phyloP scores from a whole-genome alignment of 2,329 filamentous ascomycete genomes.

The Aulographum hederae region DNA sequence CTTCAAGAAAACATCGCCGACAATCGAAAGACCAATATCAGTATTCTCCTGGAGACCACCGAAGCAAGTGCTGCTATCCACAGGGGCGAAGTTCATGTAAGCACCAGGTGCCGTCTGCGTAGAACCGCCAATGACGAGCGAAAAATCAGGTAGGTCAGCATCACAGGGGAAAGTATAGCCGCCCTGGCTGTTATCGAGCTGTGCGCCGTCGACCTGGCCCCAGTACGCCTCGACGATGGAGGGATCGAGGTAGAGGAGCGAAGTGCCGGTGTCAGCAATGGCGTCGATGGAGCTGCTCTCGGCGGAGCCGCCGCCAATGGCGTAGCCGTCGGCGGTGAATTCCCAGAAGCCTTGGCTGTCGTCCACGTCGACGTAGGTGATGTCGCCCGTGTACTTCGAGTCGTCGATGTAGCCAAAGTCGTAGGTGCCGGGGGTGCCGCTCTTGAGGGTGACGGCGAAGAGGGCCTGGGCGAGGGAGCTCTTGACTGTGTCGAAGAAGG shows the following conservation, averaged over 20 bases:
- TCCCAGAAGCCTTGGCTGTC: conserved; percentile 44
- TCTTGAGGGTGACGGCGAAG: conserved; percentile 39
- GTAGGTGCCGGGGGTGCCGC: conserved; percentile 29
- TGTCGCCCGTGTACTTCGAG: conserved; percentile 36
- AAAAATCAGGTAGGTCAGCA: conserved; percentile 33
- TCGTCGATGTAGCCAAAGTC: conserved; percentile 39
- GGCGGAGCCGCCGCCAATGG: conserved; percentile 26
- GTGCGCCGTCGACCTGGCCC: conserved; percentile 32
- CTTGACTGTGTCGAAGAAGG: conserved; percentile 43
- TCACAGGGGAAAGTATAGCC: conserved; percentile 38
- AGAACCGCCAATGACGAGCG: conserved; percentile 27
- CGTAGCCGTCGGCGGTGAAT: conserved; percentile 38
- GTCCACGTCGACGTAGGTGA: conserved; percentile 39
- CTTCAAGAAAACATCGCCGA: conserved; percentile 69
- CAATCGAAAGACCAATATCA: conserved; percentile 45
- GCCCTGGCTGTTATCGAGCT: conserved; percentile 27
- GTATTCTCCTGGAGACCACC: conserved; percentile 53
- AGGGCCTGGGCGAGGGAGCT: conserved; percentile 29
- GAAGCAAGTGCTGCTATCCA: conserved; percentile 33
- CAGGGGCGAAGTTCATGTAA: conserved; percentile 7
- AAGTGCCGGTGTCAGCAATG: conserved; percentile 56
- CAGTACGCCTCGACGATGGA: conserved; percentile 41
- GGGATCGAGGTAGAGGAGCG: conserved; percentile 41
- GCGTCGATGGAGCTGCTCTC: conserved; percentile 25
- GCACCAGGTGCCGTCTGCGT: conserved; percentile 27